A percentile compares a stretch with the other conserved stretches of the same genome.
phyloP scores from a whole-genome alignment of 2,329 filamentous ascomycete genomes.

The Colletotrichum phormii region DNA sequence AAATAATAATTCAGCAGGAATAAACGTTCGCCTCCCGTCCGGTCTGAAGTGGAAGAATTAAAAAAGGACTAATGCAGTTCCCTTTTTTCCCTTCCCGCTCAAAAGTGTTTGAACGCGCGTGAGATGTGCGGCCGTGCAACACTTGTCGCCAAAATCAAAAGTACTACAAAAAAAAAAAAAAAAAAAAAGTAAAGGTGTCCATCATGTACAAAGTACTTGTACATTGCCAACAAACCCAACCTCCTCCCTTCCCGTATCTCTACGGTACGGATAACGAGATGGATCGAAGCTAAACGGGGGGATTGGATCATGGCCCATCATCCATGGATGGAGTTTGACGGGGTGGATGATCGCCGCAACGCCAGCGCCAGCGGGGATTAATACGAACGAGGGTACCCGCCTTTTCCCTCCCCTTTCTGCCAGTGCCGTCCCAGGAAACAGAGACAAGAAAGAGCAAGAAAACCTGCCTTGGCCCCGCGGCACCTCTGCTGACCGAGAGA shows the following conservation, averaged over 20 bases:
- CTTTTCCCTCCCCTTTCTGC: constrained; percentile 20
- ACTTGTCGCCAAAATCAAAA: neutral
- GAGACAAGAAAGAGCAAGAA: constrained; percentile 1
- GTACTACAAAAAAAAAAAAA: no score
- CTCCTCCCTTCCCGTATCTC: neutral
- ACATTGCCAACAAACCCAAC: neutral
- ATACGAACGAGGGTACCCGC: constrained; percentile 33
- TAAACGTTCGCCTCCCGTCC: constrained; percentile 5
- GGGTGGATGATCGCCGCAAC: constrained; percentile 25
- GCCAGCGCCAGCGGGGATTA: constrained; percentile 31
- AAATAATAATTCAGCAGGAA: no score
- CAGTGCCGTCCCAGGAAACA: constrained; percentile 28
- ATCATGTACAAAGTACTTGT: neutral
- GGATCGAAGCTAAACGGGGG: constrained; percentile 9
- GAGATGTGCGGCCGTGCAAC: neutral
- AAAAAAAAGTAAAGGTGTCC: constrained; percentile 4
- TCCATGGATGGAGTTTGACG: neutral
- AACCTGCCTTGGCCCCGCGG: constrained; percentile 28
- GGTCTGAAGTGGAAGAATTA: constrained; percentile 2
- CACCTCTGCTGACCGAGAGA: constrained; percentile 19
- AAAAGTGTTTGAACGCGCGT: neutral
- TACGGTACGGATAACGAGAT: neutral
- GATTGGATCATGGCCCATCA: neutral
- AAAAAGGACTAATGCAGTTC: neutral
- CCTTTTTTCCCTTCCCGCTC: neutral